Conservation (phyloP, 257 asterid species). For the Primulina eburnea region DNA sequence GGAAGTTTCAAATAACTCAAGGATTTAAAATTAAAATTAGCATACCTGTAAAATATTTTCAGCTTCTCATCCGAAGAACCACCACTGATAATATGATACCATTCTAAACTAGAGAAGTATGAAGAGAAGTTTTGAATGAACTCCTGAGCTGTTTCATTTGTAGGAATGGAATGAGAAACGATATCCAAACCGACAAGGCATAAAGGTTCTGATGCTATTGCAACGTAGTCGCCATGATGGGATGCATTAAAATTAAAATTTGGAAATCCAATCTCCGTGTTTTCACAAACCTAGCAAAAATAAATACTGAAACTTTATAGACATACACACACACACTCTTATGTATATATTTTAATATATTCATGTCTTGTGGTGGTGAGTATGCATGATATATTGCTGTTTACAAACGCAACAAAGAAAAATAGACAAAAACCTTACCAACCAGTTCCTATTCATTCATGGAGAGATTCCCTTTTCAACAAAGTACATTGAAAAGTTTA, state of each 20-base stretch:
- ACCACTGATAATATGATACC: slow-evolving; percentile 51
- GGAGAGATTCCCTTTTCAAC: too few species aligned
- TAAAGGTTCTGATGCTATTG: slow-evolving; percentile 89
- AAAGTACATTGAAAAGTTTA: too few species aligned
- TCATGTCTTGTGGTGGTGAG: background rate
- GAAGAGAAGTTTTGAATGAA: slow-evolving; percentile 60
- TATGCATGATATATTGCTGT: background rate
- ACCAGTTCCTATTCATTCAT: too few species aligned
- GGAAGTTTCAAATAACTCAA: too few species aligned
- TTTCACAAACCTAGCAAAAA: slow-evolving; percentile 47
- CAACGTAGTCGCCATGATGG: slow-evolving; percentile 91
- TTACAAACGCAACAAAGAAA: background rate
- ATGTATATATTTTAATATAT: background rate
- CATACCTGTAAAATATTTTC: slow-evolving; percentile 63
- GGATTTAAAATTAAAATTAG: background rate
- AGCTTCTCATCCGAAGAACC: slow-evolving; percentile 56
- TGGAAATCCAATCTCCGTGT: slow-evolving; percentile 37
- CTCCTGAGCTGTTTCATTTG: slow-evolving; percentile 55
- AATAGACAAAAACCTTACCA: too few species aligned
- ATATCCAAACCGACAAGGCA: slow-evolving; percentile 89
- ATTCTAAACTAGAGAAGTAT: slow-evolving; percentile 69
- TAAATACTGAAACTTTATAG: background rate
- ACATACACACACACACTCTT: background rate
- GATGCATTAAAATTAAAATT: slow-evolving; percentile 84
- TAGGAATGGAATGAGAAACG: slow-evolving; percentile 54